A percentile compares a stretch with the other conserved stretches of the same genome.
Conservation (phyloP, 2,329 filamentous ascomycete genomes). For the Alternaria angustiovoidea region DNA sequence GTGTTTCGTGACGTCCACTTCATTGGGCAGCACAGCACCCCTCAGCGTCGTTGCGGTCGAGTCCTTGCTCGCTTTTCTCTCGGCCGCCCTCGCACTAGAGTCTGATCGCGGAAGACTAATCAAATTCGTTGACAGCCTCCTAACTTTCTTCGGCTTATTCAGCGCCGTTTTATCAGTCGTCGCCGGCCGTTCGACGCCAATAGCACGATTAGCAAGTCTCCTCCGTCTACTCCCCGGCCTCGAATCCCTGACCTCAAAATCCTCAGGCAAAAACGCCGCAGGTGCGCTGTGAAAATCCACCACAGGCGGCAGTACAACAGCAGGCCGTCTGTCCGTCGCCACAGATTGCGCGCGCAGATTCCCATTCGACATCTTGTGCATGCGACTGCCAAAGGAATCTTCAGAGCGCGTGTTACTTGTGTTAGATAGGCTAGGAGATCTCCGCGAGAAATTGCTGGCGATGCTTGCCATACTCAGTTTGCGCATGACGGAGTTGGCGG, state of each 20-base stretch:
- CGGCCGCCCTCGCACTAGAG: constrained; percentile 23
- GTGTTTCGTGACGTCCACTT: not conserved
- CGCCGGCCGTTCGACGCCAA: constrained; percentile 26
- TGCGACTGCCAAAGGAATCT: constrained; percentile 42
- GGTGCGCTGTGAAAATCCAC: constrained; percentile 60
- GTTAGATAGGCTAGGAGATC: constrained; percentile 67
- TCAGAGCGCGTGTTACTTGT: constrained; percentile 49
- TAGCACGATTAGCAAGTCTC: constrained; percentile 38
- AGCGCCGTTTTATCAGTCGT: constrained; percentile 32
- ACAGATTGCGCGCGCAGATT: constrained; percentile 35
- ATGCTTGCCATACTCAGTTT: constrained; percentile 86
- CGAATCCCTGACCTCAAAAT: constrained; percentile 54
- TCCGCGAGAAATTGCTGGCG: constrained; percentile 76
- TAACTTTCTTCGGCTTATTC: constrained; percentile 36
- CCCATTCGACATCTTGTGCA: constrained; percentile 37
- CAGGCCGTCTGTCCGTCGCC: constrained; percentile 37
- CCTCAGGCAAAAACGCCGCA: constrained; percentile 57
- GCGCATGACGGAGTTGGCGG: constrained; percentile 86
- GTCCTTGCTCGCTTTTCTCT: constrained; percentile 27
- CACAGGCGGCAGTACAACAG: constrained; percentile 31
- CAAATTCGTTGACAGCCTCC: constrained; percentile 44
- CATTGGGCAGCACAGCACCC: not conserved
- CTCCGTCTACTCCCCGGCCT: constrained; percentile 37
- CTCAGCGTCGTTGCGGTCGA: constrained; percentile 31
- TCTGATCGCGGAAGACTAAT: constrained; percentile 43